phyloP scores from a whole-genome alignment of 2,329 filamentous ascomycete species.

The Ceratocystis eucalypticola region DNA sequence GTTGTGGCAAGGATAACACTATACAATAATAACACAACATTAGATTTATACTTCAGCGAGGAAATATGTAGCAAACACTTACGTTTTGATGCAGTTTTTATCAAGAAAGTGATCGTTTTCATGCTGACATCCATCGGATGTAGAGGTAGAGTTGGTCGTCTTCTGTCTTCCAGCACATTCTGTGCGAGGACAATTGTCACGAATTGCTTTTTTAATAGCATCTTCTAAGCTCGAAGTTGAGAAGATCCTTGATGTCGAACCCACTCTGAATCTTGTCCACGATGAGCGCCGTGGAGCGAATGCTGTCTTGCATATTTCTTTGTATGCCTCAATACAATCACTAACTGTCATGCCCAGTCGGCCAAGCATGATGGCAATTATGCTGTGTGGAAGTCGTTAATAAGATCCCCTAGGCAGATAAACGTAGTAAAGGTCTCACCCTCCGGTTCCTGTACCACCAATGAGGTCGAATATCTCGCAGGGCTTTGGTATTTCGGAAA shows the following conservation, averaged over 20 bases:
- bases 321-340: not conserved
- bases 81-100: not conserved
- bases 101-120: not conserved
- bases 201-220: not conserved
- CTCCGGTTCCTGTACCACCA: conserved; percentile 25
- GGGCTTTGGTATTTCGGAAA: no score
- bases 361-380: not conserved
- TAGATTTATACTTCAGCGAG: not conserved
- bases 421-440: conserved; percentile 17
- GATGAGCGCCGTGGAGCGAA: not conserved
- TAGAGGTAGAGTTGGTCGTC: not conserved
- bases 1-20: not conserved
- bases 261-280: rapidly evolving
- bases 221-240: not conserved
- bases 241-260: not conserved
- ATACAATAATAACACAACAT: not conserved
- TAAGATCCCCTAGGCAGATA: not conserved
- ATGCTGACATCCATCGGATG: not conserved
- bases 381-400: not conserved
- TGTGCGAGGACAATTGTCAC: not conserved
- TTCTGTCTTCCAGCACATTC: not conserved
- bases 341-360: not conserved
- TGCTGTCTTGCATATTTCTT: not conserved
- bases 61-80: not conserved
- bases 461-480: conserved; percentile 20